Percentiles rank a stretch among this genome's conserved stretches.
Conservation (phyloP, 352 stramenopile genomes). For the Globisporangium spinosum region DNA sequence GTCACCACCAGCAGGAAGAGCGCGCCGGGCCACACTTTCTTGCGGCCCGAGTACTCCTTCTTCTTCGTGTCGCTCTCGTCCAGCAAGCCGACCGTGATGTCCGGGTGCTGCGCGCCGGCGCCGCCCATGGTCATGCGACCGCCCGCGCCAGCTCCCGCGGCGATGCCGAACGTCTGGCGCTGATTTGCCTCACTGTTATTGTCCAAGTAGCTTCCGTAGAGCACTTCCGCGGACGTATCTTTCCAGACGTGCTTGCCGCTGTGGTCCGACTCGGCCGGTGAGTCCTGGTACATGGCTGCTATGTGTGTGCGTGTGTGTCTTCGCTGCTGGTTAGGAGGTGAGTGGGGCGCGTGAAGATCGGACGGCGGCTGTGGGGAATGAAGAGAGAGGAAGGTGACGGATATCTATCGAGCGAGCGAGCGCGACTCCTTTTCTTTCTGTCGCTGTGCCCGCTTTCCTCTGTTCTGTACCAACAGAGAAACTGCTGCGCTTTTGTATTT, state of each 20-base stretch:
- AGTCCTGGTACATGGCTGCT: constrained; percentile 22
- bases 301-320: neutral
- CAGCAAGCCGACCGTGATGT: constrained; percentile 72
- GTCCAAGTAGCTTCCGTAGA: constrained; percentile 72
- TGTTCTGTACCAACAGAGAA: neutral
- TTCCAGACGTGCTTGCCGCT: constrained; percentile 54
- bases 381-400: neutral
- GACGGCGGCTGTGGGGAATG: neutral
- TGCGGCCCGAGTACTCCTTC: constrained; percentile 59
- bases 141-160: neutral
- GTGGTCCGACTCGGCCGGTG: constrained; percentile 20
- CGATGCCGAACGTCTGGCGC: constrained; percentile 15
- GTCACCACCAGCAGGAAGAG: constrained; percentile 65
- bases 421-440: neutral
- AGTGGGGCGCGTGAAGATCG: neutral
- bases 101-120: constrained; percentile 32
- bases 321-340: neutral
- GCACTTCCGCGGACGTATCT: constrained; percentile 67
- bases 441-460: neutral
- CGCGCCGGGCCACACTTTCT: constrained; percentile 75
- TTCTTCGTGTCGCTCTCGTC: constrained; percentile 42
- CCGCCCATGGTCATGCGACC: constrained; percentile 19
- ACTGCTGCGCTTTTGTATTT: constrained; percentile 2
- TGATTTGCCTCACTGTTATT: constrained; percentile 27
- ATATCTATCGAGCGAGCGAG: neutral